phyloP scores from a whole-genome alignment of 78 protist species.

The Dictyostelium capitatum region DNA sequence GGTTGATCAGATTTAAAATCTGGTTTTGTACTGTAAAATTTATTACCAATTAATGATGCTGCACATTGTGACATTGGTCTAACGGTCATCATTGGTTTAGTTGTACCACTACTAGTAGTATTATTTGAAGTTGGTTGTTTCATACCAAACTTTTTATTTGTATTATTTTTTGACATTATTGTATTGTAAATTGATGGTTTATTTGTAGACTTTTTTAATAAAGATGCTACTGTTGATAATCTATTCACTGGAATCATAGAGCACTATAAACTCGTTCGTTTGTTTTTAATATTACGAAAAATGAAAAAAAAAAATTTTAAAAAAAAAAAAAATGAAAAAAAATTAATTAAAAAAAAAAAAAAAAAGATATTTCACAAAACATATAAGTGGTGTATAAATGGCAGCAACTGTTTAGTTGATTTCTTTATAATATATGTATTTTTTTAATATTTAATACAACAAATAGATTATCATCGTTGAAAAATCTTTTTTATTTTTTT shows the following conservation, averaged over 20 bases:
- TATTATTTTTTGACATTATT: not conserved
- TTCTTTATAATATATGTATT: no score
- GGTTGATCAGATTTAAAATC: constrained; percentile 13
- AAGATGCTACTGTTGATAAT: constrained; percentile 19
- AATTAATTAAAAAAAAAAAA: not conserved
- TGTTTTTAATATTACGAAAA: not conserved
- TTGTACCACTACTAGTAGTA: not conserved
- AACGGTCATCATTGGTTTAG: not conserved
- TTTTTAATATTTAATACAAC: no score
- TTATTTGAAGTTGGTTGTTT: not conserved
- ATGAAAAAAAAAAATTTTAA: not conserved
- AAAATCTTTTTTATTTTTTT: no score
- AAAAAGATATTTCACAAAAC: not conserved
- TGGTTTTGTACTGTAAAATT: constrained; percentile 57
- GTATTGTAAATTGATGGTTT: not conserved
- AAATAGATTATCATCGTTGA: no score
- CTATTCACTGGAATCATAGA: not conserved
- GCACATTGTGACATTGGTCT: constrained; percentile 68
- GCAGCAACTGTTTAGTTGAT: no score
- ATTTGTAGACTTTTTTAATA: constrained; percentile 18
- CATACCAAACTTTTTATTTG: not conserved
- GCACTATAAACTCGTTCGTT: constrained; percentile 1
- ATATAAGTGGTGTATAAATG: no score
- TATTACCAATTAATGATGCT: constrained; percentile 31
- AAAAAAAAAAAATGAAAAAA: not conserved